A percentile compares a stretch with the other conserved stretches of the same genome.
These are phyloP conservation scores for Phialemoniopsis sp. DNA, from an alignment of 2,329 filamentous ascomycete genomes.

Conservation along the genomic window DNA sequence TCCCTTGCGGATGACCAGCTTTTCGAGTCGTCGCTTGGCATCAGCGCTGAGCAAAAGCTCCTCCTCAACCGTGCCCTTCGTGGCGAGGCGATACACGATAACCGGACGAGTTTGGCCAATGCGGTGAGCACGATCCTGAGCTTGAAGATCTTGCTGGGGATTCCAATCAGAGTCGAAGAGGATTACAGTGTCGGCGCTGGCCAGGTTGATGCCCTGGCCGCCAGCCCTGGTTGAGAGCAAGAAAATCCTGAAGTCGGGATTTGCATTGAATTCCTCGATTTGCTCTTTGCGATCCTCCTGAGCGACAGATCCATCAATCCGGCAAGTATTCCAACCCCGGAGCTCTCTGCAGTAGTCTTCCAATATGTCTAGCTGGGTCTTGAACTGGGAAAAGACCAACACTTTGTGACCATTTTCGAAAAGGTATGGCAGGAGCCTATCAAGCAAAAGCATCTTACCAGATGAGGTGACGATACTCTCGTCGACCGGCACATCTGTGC, in stretches of 20 bases:
- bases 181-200: constrained; percentile 86
- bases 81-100: constrained; percentile 89
- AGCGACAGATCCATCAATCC: constrained; percentile 84
- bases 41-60: constrained; percentile 82
- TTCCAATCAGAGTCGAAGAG: constrained; percentile 91
- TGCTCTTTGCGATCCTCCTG: constrained; percentile 68
- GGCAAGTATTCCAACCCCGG: constrained; percentile 75
- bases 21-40: constrained; percentile 86
- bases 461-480: constrained; percentile 81
- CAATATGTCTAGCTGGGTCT: constrained; percentile 86
- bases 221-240: constrained; percentile 86
- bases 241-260: constrained; percentile 69
- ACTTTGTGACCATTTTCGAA: constrained; percentile 80
- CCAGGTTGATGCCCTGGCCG: constrained; percentile 92
- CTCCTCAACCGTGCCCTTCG: constrained; percentile 89
- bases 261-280: constrained; percentile 69
- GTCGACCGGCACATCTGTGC: constrained; percentile 59
- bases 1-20: constrained; percentile 93
- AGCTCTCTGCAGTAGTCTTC: constrained; percentile 81
- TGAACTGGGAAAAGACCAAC: constrained; percentile 95
- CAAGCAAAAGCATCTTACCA: constrained; percentile 93
- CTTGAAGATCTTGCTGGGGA: constrained; percentile 93
- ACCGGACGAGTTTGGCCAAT: constrained; percentile 93
- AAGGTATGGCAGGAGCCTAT: constrained; percentile 74
- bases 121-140: constrained; percentile 90